Conservation (phyloP, 441 rosid genomes). For the Syzygium syzygioides region DNA sequence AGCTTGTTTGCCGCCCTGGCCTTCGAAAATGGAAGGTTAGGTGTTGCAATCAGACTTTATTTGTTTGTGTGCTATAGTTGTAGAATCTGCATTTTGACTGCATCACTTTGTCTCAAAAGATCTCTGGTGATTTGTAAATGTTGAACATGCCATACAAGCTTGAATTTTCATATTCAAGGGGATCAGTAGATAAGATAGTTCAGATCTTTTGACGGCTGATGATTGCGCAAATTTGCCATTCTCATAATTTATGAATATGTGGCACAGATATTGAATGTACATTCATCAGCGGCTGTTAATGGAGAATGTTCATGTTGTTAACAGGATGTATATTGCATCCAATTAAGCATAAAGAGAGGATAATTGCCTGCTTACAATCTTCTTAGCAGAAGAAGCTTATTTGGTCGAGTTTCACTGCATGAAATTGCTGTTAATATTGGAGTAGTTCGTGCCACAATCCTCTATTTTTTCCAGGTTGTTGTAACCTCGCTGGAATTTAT, state of each 20-base stretch:
- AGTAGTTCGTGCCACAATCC: neutral
- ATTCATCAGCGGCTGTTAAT: neutral
- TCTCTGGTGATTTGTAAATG: neutral
- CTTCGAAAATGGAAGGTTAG: constrained; percentile 87
- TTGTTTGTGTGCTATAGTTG: neutral
- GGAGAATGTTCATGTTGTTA: neutral
- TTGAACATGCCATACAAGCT: neutral
- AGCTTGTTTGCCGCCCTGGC: constrained; percentile 82
- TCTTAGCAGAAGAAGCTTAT: neutral
- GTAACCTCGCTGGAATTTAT: neutral
- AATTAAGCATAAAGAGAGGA: neutral
- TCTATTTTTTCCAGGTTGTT: neutral
- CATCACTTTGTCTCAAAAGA: neutral
- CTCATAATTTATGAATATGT: neutral
- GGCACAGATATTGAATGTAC: neutral
- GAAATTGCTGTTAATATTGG: neutral
- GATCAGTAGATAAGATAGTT: neutral
- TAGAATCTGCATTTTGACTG: neutral
- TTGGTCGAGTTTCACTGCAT: neutral
- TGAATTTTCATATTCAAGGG: neutral
- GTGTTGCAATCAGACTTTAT: neutral
- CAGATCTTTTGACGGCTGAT: neutral
- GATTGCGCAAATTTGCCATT: neutral
- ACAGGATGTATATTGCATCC: neutral
- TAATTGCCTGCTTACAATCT: neutral